Percentiles rank a stretch among this genome's conserved stretches.
These are phyloP conservation scores for Davidsoniella virescens DNA, from an alignment of 2,329 filamentous ascomycete species.

Conservation along the genomic window DNA sequence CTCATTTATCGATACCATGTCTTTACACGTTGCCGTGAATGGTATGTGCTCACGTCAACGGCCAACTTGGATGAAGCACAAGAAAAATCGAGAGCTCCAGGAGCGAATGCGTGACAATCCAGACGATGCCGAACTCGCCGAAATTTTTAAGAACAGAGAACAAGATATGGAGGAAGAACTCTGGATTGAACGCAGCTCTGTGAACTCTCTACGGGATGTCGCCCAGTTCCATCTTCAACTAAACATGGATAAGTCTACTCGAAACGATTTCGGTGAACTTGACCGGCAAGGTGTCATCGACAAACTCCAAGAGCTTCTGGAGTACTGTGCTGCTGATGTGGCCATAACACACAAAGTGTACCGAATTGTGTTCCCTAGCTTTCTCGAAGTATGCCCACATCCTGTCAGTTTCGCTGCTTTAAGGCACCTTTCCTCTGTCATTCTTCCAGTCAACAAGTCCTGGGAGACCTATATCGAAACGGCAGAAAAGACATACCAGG, in stretches of 20 bases:
- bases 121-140: conserved; percentile 52
- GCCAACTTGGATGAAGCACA: conserved; percentile 93
- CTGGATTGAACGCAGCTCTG: conserved; percentile 86
- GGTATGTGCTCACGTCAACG: conserved; percentile 96
- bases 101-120: conserved; percentile 63
- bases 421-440: conserved; percentile 82
- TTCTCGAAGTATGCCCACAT: conserved; percentile 79
- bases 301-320: conserved; percentile 66
- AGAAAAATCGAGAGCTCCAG: conserved; percentile 71
- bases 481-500: conserved; percentile 70
- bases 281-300: conserved; percentile 52
- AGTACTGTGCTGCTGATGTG: conserved; percentile 93
- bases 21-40: conserved; percentile 89
- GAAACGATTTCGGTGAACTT: conserved; percentile 74
- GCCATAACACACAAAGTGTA: conserved; percentile 88
- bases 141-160: conserved; percentile 50
- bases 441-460: conserved; percentile 71
- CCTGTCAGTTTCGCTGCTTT: conserved; percentile 93
- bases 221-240: conserved; percentile 91
- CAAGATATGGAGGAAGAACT: conserved; percentile 83
- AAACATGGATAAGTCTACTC: conserved; percentile 73
- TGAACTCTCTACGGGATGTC: conserved; percentile 89
- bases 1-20: conserved; percentile 93
- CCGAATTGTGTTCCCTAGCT: conserved; percentile 79
- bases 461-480: conserved; percentile 78